Conservation (phyloP, 2,329 filamentous ascomycete genomes). For the Coniochaeta ligniaria region DNA sequence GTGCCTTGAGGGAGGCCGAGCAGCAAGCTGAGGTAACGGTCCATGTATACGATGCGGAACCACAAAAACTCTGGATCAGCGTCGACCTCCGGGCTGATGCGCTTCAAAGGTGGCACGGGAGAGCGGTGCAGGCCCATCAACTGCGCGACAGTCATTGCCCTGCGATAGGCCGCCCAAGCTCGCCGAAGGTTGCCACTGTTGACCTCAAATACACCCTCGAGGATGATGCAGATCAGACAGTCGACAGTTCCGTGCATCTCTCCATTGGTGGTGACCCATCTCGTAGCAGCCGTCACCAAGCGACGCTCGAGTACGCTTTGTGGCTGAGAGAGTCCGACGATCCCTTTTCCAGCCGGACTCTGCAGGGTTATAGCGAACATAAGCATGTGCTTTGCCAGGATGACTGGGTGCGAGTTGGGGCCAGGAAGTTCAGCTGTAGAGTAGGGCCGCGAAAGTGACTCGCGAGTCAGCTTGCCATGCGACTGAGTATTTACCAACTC, state of each 20-base stretch:
- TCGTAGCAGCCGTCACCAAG: constrained; percentile 18
- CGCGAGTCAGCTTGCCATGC: neutral
- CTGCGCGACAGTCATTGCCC: constrained; percentile 31
- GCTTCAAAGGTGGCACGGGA: constrained; percentile 7
- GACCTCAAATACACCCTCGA: constrained; percentile 29
- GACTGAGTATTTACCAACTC: neutral
- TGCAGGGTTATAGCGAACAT: constrained; percentile 21
- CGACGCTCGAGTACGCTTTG: constrained; percentile 18
- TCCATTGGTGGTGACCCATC: constrained; percentile 27
- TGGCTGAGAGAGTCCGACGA: constrained; percentile 5
- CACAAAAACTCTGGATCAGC: constrained; percentile 15
- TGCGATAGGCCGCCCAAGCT: constrained; percentile 27
- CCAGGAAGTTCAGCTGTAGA: neutral
- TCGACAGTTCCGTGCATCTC: constrained; percentile 28
- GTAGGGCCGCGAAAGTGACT: constrained; percentile 2
- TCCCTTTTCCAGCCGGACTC: constrained; percentile 6
- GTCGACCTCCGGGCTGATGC: constrained; percentile 5
- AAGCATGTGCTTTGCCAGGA: constrained; percentile 24
- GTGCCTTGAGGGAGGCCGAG: constrained; percentile 22
- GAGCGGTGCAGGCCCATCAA: constrained; percentile 29
- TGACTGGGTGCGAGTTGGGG: constrained; percentile 19
- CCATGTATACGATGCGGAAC: constrained; percentile 24
- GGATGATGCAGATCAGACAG: constrained; percentile 31
- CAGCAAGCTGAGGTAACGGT: constrained; percentile 26
- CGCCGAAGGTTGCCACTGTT: constrained; percentile 31